Evolutionary conservation across 2,329 filamentous ascomycete species (phyloP), one percentile per base, ranked within the genome.

Genomic region (Alternaria alternata): DNA sequence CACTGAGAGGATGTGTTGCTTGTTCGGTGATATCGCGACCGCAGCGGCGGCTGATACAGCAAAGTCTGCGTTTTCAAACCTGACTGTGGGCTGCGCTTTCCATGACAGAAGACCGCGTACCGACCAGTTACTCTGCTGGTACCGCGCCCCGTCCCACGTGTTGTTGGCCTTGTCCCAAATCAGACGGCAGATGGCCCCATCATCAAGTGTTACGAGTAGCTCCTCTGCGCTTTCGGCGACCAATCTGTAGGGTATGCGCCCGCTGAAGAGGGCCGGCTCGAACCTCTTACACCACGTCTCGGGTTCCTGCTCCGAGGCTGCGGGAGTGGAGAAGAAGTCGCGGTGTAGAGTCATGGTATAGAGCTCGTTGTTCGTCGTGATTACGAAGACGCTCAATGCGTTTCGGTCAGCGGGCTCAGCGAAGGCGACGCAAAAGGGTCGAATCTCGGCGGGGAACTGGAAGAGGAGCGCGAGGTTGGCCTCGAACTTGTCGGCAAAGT

Each of bases 311-410:
- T 96, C 92, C 16, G 89, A 87, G 20, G 88, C 88, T 1, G 86
- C 83, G 60, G 86, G 84, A 75, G 88, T 89, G 61, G 89, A 86
- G 77, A 98, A 96, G 73, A 92, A 90, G 68, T 95, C 92, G 30
- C 91, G 90, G 60, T 90, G 89, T 51, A 99, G 80, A n/a, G 86
- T 90, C 66, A 99, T 85, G 12, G 92, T 93, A 80, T 94, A 94
- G 18, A 99, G 84, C 65, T 92, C 88, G 73, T 90, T 91, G n/a
- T 86, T 83, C 62, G 88, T 86, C 62, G 94, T 94, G 71, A 97
- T 84, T 51, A 91, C 91, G 78, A 93, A 96, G 43, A 93, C 86
- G 68, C 87, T 90, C 52, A 97, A 81, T 62, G 89, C 86, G 82
- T 96, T 91, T 71, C 90, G 90, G 61, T 92, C 91, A 63, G 88